Evolutionary conservation across 2,329 filamentous ascomycete genomes (phyloP), one percentile per base, ranked within the genome.

Genomic region (Didymella keratinophila): DNA sequence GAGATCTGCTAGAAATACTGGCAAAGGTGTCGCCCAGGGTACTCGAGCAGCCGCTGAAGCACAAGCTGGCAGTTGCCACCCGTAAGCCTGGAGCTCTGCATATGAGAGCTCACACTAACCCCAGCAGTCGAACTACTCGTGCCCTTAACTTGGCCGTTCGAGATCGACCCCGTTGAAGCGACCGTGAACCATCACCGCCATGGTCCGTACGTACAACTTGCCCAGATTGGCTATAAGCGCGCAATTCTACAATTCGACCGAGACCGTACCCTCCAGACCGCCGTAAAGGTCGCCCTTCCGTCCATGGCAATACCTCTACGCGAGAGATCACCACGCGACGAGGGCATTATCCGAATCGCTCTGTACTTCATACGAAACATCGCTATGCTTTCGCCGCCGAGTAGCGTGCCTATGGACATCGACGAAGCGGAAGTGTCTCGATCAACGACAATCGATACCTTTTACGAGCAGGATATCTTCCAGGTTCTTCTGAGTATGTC

Each of bases 141-240:
- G 1, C 93, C 93, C 4, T 80, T 99, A 71, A 99, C 95, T 18
- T 98, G 94, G 94, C 94, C 95, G 0, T 84, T 97, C 71, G 92
- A 97, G 61, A 86, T 87, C 66, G 87, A 93, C 59, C 83, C 86
- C 62, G 87, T 90, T 58, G 86, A 90, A 71, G 94, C 95, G 86
- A 98, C 93, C 4, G 82, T 93, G 68, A 98, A 99, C 74, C 92
- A 98, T 75, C 90, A 97, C 74, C 87, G 92, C 56, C 95, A 99
- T 78, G 86, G 93, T 39, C 93, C 95, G 1, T 95, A 95, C 54
- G 84, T 99, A 20, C 90, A 95, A 75, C 85, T 96, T 56, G 90
- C 92, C 0, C 95, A 98, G 74, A 84, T 96, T 5, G 86, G 85
- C 60, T 99, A 99, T 80, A 99, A 99, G 79, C 86, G 91, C 54